phyloP scores from a whole-genome alignment of 345 rosid genomes.

The Ricinus communis region DNA sequence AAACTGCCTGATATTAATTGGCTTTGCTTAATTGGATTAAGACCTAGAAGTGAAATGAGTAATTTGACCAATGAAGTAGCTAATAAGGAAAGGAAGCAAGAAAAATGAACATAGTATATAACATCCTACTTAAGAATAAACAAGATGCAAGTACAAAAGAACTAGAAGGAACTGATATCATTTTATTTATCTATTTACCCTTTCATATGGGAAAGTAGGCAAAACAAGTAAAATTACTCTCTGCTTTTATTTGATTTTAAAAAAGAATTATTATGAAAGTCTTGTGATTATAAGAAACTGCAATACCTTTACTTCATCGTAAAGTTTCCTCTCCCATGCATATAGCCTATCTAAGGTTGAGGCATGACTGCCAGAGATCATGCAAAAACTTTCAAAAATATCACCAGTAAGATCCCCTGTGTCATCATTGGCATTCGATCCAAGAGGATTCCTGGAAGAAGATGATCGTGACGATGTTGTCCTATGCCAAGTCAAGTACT shows the following conservation, averaged over 20 bases:
- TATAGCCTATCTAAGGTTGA: constrained; percentile 87
- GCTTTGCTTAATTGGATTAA: not conserved
- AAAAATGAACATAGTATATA: not conserved
- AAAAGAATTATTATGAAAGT: not conserved
- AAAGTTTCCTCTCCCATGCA: constrained; percentile 99
- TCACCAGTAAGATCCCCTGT: constrained; percentile 56
- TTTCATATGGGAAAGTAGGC: not conserved
- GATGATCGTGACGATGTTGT: constrained; percentile 80
- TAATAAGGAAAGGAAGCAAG: not conserved
- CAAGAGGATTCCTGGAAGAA: constrained; percentile 69
- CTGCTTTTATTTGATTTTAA: not conserved
- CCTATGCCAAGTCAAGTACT: constrained; percentile 93
- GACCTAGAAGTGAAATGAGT: not conserved
- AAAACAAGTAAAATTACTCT: not conserved
- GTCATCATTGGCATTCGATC: constrained; percentile 56
- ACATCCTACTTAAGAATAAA: not conserved
- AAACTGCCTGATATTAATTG: not conserved
- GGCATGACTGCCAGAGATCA: constrained; percentile 94
- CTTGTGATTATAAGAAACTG: not conserved
- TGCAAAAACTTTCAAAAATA: constrained; percentile 67
- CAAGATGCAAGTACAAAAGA: not conserved
- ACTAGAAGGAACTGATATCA: not conserved
- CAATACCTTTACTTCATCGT: constrained; percentile 94
- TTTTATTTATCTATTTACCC: not conserved
- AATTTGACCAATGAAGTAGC: not conserved